Evolutionary conservation across 73 alveolate genomes (phyloP).

Genomic region (Tetrahymena thermophila): DNA sequence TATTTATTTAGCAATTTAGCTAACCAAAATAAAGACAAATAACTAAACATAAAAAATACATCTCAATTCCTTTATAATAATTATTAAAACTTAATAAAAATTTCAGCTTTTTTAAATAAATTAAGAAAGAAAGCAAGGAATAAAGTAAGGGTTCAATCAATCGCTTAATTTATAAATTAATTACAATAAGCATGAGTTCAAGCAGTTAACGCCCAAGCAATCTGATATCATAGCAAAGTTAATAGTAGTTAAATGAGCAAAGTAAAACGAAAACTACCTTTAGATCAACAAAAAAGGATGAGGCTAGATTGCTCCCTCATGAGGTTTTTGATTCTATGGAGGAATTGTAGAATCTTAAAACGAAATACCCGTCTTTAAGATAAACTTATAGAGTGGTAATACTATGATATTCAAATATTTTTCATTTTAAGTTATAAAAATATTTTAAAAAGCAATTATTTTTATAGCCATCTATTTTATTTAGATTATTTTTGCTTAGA

Average conservation of each 20-base stretch:
- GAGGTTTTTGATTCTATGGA: background rate
- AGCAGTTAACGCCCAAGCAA: background rate
- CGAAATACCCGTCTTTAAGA: background rate
- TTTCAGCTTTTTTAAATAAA: background rate
- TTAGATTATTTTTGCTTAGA: too few species aligned
- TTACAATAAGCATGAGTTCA: background rate
- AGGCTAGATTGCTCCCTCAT: background rate
- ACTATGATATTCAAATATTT: background rate
- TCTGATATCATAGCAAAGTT: background rate
- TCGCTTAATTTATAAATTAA: background rate
- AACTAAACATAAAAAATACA: background rate
- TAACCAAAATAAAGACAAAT: background rate
- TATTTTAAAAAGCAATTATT: background rate
- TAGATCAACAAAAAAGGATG: background rate
- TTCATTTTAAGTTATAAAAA: background rate
- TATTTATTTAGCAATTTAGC: background rate
- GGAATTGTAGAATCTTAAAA: background rate
- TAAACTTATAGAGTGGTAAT: background rate
- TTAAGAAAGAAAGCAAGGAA: background rate
- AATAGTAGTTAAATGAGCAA: background rate
- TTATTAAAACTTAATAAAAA: background rate
- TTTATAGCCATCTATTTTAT: background rate
- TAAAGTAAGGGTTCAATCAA: background rate
- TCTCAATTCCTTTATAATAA: background rate
- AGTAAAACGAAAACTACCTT: background rate